Evolutionary conservation across 1,139 yeast species (phyloP).

Genomic region (Hyphopichia fennica): DNA sequence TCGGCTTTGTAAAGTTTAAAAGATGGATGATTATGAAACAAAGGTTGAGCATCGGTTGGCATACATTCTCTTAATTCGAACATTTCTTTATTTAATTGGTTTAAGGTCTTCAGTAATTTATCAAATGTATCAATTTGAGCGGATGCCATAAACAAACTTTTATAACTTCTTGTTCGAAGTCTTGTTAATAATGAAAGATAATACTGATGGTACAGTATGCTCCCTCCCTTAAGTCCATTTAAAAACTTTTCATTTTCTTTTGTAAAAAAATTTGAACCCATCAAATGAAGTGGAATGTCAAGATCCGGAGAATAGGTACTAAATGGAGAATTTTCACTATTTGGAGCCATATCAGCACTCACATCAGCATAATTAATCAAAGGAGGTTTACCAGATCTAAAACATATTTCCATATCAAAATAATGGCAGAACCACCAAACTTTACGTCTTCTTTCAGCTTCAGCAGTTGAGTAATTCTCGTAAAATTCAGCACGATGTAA

Average conservation of each 20-base stretch:
- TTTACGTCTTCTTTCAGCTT: conserved; percentile 11
- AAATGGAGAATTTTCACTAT: background rate
- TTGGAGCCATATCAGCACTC: background rate
- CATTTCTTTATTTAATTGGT: conserved; percentile 6
- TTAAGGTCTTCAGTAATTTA: conserved; percentile 1
- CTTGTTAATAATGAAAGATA: conserved; percentile 2
- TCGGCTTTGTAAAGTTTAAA: background rate
- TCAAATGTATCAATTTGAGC: conserved; percentile 2
- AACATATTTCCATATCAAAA: conserved; percentile 22
- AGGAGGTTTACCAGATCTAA: conserved; percentile 24
- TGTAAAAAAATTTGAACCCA: background rate
- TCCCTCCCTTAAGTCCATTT: too few species aligned
- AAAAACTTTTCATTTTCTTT: background rate
- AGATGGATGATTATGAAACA: conserved; percentile 4
- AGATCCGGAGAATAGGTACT: conserved; percentile 1
- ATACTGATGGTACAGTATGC: background rate
- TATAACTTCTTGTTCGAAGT: conserved; percentile 1
- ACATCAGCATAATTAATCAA: conserved; percentile 15
- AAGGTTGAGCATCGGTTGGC: conserved; percentile 1
- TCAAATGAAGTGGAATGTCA: background rate
- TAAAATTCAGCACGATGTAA: conserved; percentile 21
- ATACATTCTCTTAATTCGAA: conserved; percentile 1
- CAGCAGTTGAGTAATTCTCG: conserved; percentile 10
- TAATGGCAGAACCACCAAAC: conserved; percentile 24
- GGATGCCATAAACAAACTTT: conserved; percentile 1